Percentiles rank a stretch among this genome's conserved stretches.
Conservation (phyloP, 331 rosid species). For the Spiraea crenata region DNA sequence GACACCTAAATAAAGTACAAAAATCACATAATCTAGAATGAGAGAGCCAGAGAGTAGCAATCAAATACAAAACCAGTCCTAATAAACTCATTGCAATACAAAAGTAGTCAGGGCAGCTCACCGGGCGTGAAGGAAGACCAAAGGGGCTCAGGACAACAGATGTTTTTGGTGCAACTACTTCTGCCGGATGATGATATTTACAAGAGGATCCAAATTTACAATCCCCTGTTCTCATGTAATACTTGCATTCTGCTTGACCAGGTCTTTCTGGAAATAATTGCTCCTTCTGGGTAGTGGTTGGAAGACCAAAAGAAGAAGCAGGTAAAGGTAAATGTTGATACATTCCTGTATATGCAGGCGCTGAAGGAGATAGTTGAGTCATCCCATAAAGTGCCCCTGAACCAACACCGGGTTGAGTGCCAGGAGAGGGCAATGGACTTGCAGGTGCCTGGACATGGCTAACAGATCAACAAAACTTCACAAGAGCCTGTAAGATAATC, state of each 20-base stretch:
- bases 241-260: slow-evolving; percentile 86
- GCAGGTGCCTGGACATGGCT: slow-evolving; percentile 54
- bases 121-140: slow-evolving; percentile 96
- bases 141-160: slow-evolving; percentile 53
- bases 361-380: slow-evolving; percentile 54
- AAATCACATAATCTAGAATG: background rate
- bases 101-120: slow-evolving; percentile 44
- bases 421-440: slow-evolving; percentile 63
- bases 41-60: background rate
- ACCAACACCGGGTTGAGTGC: slow-evolving; percentile 52
- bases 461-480: slow-evolving; percentile 28
- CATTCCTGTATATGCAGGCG: slow-evolving; percentile 54
- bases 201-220: slow-evolving; percentile 96
- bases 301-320: slow-evolving; percentile 48
- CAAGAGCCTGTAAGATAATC: slow-evolving; percentile 18
- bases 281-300: slow-evolving; percentile 65
- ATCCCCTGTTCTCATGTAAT: slow-evolving; percentile 93
- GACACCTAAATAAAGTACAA: background rate
- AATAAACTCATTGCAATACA: slow-evolving; percentile 19
- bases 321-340: slow-evolving; percentile 49
- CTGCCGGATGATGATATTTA: slow-evolving; percentile 95
- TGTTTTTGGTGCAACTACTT: slow-evolving; percentile 47
- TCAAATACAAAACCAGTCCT: slow-evolving; percentile 2
- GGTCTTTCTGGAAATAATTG: slow-evolving; percentile 82
- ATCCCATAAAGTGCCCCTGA: slow-evolving; percentile 66